phyloP scores from a whole-genome alignment of 129 eudicot species.

The Flaveria linearis region DNA sequence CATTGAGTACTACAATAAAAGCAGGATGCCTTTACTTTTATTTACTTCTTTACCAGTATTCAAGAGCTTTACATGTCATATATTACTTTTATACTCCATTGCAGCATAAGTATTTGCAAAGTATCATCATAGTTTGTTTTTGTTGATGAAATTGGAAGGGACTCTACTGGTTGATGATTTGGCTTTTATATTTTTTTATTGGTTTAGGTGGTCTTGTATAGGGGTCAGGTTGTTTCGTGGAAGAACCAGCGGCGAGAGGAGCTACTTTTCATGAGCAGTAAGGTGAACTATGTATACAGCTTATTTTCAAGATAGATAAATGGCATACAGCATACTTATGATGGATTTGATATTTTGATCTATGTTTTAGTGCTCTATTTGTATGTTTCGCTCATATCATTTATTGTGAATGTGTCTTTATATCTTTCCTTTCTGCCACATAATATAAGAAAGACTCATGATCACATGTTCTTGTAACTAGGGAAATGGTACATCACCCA shows the following conservation, averaged over 20 bases:
- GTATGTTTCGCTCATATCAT: neutral
- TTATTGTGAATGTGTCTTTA: neutral
- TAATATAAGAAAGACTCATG: neutral
- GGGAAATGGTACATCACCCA: neutral
- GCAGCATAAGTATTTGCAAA: no score
- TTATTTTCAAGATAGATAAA: neutral
- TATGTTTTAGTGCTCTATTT: neutral
- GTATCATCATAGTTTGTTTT: no score
- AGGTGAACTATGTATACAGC: conserved; percentile 48
- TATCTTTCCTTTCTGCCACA: neutral
- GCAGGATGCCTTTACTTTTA: no score
- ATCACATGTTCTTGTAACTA: conserved; percentile 8
- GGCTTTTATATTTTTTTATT: neutral
- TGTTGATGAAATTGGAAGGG: no score
- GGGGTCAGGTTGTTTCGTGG: conserved; percentile 91
- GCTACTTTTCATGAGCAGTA: conserved; percentile 66
- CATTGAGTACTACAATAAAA: no score
- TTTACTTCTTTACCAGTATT: no score
- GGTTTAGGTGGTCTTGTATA: conserved; percentile 62
- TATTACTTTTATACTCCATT: no score
- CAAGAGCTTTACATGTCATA: no score
- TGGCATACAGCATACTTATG: neutral
- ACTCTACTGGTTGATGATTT: no score
- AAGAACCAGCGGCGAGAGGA: conserved; percentile 83
- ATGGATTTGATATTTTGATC: neutral